Evolutionary conservation across 2,329 filamentous ascomycete species (phyloP), one percentile per base, ranked within the genome.

Genomic region (Cordyceps javanica): DNA sequence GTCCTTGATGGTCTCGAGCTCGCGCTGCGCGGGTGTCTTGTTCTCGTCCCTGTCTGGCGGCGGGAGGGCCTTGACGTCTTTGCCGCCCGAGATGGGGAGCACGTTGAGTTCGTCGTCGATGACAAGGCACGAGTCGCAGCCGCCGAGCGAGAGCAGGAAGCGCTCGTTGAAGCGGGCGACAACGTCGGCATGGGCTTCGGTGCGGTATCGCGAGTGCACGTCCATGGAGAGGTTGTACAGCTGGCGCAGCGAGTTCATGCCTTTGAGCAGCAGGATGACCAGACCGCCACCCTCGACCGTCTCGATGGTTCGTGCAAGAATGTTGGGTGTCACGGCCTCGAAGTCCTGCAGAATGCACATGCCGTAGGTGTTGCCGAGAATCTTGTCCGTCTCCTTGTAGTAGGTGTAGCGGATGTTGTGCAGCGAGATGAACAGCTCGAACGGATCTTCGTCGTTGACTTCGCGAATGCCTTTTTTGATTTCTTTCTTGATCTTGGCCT

Each of bases 361-460:
- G 70, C 93, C 93, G 70, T 94, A 99, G 44, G 94, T 99, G 72
- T 97, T 96, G 71, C 94, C 94, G 58, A 97, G 75, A 69, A 99
- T 97, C 80, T 97, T 97, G 68, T 99, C 94, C 28, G 94, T 97
- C 77, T 99, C 94, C 76, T 99, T 99, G 80, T 99, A 99, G 81
- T 96, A 99, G 59, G 94, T 91, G 82, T 99, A 99, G 73, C 94
- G 89, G 71, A 99, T 96, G 73, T 97, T 91, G 77, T 97, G 90
- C 58, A 96, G 86, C 59, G 91, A 94, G 66, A 97, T 88, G 75
- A 97, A 99, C 56, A 97, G 83, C 75, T 99, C 94, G 77, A 99
- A 99, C 0, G 94, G 89, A 70, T 99, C 94, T 70, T 96, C 91
- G 56, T 86, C 83, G 72, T 99, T 96, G 61, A 89, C 85, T 73